Evolutionary conservation across 768 basidiomycete species (phyloP).

Genomic region (Russula sp.): DNA sequence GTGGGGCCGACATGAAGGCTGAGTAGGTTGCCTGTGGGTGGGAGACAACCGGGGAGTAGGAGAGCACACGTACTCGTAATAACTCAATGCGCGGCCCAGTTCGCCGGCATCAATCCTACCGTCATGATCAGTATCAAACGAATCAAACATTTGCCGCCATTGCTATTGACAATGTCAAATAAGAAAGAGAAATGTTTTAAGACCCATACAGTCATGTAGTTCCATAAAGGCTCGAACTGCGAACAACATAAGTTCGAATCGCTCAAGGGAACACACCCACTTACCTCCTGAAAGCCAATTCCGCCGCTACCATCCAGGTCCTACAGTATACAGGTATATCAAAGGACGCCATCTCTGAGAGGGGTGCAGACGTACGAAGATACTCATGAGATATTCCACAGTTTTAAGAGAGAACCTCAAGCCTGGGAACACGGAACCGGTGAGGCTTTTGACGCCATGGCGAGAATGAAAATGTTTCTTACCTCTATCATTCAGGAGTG

Average conservation of each 20-base stretch:
- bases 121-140: conserved; percentile 1
- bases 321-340: not conserved
- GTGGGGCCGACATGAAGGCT: conserved; percentile 5
- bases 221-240: conserved; percentile 13
- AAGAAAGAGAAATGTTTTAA: not conserved
- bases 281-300: conserved; percentile 11
- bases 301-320: conserved; percentile 4
- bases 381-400: conserved; percentile 13
- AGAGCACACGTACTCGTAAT: conserved; percentile 2
- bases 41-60: not conserved
- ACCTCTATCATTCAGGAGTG: conserved; percentile 9
- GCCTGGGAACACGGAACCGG: not conserved
- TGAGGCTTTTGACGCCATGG: not conserved
- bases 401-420: not conserved
- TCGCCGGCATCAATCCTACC: conserved; percentile 2
- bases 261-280: not conserved
- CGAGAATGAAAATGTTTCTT: not conserved
- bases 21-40: not conserved
- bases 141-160: conserved; percentile 10
- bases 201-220: conserved; percentile 2
- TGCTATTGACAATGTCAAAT: conserved; percentile 5
- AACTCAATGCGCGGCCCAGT: not conserved
- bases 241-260: not conserved
- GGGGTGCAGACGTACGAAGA: conserved; percentile 4
- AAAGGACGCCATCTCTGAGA: not conserved